Base-by-base conservation (phyloP, 768 basidiomycete species). In the Suillus occidentalis region DNA sequence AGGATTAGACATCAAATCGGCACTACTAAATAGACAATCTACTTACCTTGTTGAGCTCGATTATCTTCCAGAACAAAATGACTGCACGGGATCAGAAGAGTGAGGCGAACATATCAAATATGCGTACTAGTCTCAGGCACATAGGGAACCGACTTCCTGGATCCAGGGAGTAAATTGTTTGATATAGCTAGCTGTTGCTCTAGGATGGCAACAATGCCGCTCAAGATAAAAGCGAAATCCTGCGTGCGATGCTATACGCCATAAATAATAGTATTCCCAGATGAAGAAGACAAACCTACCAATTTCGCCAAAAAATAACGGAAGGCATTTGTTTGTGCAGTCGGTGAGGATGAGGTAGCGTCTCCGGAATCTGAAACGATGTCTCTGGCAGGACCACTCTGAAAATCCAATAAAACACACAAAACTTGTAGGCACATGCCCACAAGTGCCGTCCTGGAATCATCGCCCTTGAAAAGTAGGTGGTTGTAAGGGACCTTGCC, bases 281-380 rank as follows among this genome's bases (percentile, higher is more conserved):
- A 43, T 25, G 49, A 61, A 22, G 40, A 56, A 62, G 59, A 55
- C 49, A 20, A 55, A 61, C 5, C 65, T 68, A 90, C 94, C 73
- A 99, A 76, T 76, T 97, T 97, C 67, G 94, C 89, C 60, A 97
- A 76, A 75, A 96, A 98, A 76, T 94, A 95, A 59, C 93, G 83
- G 76, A 97, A 99, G 3, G 94, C 87, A 72, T 99, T 99, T 18
- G 91, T 89, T 69, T 84, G 84, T 13, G 84, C 76, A 1, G 87
- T 87, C 1, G 91, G 89, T 1, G 79, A 72, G 16, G 77, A 76
- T 22, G 68, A 70, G n/a, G 79, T 78, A 4, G 69, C 72, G 14
- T 89, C 89, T 22, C 76, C 83, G 14, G 66, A 72, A 31, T 73
- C 79, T n/a, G 73, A 67, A 6, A 77, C 66, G 37, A 73, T 71